Percentiles rank a stretch among this genome's conserved stretches.
phyloP scores from a whole-genome alignment of 2,329 filamentous ascomycete species.

The Exophiala viscosa region DNA sequence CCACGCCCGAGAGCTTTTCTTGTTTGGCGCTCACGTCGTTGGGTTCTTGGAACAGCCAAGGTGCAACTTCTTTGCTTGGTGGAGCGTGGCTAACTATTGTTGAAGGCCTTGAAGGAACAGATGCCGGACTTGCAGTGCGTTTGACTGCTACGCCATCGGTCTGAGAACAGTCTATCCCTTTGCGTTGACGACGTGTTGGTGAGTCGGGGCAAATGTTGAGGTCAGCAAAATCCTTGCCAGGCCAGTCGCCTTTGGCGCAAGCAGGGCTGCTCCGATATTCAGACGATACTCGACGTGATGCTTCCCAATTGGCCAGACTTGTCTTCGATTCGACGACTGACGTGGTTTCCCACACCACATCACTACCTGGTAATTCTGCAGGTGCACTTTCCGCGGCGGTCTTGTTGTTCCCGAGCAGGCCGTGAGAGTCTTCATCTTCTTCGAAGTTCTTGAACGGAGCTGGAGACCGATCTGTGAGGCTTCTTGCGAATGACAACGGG shows the following conservation, averaged over 20 bases:
- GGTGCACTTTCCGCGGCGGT: constrained; percentile 1
- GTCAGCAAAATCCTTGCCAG: constrained; percentile 19
- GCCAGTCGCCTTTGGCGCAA: constrained; percentile 16
- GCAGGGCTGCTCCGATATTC: background rate
- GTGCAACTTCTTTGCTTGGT: constrained; percentile 18
- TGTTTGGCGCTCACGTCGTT: constrained; percentile 14
- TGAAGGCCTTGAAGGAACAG: constrained; percentile 11
- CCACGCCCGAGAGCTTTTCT: constrained; percentile 8
- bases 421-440: constrained; percentile 7
- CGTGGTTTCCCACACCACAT: background rate
- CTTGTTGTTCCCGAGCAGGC: constrained; percentile 3
- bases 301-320: background rate
- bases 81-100: constrained; percentile 14
- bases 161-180: background rate
- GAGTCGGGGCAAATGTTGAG: constrained; percentile 6
- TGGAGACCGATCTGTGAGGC: constrained; percentile 9
- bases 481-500: constrained; percentile 10
- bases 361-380: constrained; percentile 13
- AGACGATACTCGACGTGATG: background rate
- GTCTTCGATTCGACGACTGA: background rate
- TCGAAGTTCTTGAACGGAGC: background rate
- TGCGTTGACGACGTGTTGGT: background rate
- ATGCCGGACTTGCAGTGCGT: constrained; percentile 3
- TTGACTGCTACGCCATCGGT: background rate
- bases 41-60: constrained; percentile 18